phyloP scores from a whole-genome alignment of 352 stramenopile species.

The Peronospora farinosa region DNA sequence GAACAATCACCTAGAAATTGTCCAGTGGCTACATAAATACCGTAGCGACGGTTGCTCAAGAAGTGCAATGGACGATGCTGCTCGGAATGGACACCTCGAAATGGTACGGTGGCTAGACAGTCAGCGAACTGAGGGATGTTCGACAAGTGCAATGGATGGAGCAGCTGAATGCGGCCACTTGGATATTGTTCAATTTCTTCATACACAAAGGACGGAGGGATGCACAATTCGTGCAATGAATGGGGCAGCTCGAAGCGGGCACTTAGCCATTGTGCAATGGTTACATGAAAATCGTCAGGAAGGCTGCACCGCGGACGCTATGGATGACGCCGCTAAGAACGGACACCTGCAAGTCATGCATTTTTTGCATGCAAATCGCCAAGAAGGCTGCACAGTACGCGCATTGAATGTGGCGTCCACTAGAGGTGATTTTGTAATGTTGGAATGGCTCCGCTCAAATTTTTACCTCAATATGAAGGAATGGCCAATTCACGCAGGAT shows the following conservation, averaged over 20 bases:
- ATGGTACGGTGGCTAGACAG: slow-evolving; percentile 26
- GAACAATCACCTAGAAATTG: slow-evolving; percentile 29
- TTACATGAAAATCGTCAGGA: slow-evolving; percentile 28
- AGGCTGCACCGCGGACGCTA: slow-evolving; percentile 32
- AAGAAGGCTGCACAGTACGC: slow-evolving; percentile 20
- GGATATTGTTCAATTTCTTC: slow-evolving; percentile 25
- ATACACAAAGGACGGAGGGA: slow-evolving; percentile 11
- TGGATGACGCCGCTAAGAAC: slow-evolving; percentile 24
- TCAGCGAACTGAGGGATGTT: slow-evolving; percentile 26
- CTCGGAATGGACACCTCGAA: slow-evolving; percentile 22
- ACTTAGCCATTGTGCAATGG: slow-evolving; percentile 27
- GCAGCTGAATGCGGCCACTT: slow-evolving; percentile 24
- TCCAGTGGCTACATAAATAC: slow-evolving; percentile 30
- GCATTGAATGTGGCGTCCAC: slow-evolving; percentile 16
- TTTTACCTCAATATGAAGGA: slow-evolving; percentile 2
- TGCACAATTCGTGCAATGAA: slow-evolving; percentile 34
- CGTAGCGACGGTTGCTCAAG: slow-evolving; percentile 31
- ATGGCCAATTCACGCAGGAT: slow-evolving; percentile 18
- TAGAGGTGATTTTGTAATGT: slow-evolving; percentile 19
- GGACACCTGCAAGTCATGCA: slow-evolving; percentile 28
- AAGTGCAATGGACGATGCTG: slow-evolving; percentile 20
- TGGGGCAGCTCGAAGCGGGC: slow-evolving; percentile 22
- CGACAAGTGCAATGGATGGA: slow-evolving; percentile 26
- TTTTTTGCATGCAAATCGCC: slow-evolving; percentile 17
- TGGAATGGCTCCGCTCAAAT: slow-evolving; percentile 19